Conservation (phyloP, 371 early-diverging fungal species). For the Caulochytrium protostelioides region DNA sequence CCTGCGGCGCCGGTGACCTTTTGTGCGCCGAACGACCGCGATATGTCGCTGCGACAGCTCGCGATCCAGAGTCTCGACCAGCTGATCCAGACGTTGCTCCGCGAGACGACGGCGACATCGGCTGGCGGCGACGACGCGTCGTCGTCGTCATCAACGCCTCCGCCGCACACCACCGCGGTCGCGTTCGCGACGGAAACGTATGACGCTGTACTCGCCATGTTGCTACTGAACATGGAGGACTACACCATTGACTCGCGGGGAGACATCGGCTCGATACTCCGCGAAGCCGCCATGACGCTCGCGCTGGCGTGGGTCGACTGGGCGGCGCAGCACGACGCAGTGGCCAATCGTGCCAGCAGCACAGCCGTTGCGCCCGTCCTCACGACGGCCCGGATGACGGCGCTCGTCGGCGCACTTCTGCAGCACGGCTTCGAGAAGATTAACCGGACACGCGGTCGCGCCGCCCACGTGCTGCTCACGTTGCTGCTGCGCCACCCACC, state of each 20-base stretch:
- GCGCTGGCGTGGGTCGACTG: slow-evolving; percentile 21
- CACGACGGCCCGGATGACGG: slow-evolving; percentile 2
- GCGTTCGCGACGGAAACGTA: slow-evolving; percentile 30
- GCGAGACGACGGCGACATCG: too few species aligned
- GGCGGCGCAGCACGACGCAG: slow-evolving; percentile 9
- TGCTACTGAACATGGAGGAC: slow-evolving; percentile 58
- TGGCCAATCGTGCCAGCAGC: background rate
- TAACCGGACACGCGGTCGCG: slow-evolving; percentile 45
- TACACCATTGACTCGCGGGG: slow-evolving; percentile 74
- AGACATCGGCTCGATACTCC: slow-evolving; percentile 87
- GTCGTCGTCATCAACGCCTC: too few species aligned
- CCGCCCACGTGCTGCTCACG: slow-evolving; percentile 32
- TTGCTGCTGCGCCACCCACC: too few species aligned
- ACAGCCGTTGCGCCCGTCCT: slow-evolving; percentile 9
- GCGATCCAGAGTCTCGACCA: too few species aligned
- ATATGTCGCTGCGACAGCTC: too few species aligned
- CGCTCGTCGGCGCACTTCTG: slow-evolving; percentile 25
- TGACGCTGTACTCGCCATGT: too few species aligned
- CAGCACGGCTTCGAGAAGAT: slow-evolving; percentile 63
- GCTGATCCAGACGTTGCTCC: too few species aligned
- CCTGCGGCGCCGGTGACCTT: too few species aligned
- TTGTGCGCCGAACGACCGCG: too few species aligned
- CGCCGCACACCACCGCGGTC: slow-evolving; percentile 15
- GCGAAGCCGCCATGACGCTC: slow-evolving; percentile 45
- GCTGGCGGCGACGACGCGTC: too few species aligned